Conservation (phyloP, 2,329 filamentous ascomycete species). For the Coniochaeta pulveracea region DNA sequence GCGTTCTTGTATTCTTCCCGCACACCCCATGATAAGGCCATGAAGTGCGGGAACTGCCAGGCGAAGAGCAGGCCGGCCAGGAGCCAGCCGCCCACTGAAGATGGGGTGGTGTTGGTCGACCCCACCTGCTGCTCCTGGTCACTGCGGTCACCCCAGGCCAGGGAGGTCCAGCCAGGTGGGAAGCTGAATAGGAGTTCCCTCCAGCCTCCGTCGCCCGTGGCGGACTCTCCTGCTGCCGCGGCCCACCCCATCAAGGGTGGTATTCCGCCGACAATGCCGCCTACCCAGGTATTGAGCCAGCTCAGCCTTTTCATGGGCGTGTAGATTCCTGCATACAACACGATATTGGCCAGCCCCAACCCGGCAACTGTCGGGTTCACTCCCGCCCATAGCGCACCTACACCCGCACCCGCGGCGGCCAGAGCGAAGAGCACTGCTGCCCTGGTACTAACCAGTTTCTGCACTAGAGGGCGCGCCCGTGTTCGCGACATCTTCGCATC, state of each 20-base stretch:
- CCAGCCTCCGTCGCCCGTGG: conserved; percentile 65
- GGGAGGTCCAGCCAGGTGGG: background rate
- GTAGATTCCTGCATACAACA: conserved; percentile 83
- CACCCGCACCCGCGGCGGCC: conserved; percentile 57
- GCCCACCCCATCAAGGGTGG: conserved; percentile 98
- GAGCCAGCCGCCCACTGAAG: conserved; percentile 71
- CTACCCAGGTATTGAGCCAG: conserved; percentile 87
- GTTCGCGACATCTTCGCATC: conserved; percentile 94
- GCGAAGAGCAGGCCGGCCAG: conserved; percentile 75
- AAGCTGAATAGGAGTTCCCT: conserved; percentile 56
- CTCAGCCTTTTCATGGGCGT: conserved; percentile 85
- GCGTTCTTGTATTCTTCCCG: conserved; percentile 75
- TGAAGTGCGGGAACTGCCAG: conserved; percentile 99
- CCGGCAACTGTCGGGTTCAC: conserved; percentile 90
- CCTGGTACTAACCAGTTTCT: conserved; percentile 61
- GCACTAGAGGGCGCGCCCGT: conserved; percentile 77
- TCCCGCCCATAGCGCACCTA: conserved; percentile 68
- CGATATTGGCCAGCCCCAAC: conserved; percentile 74
- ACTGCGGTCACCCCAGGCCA: background rate
- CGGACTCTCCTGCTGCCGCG: conserved; percentile 80
- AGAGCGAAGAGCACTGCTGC: conserved; percentile 70
- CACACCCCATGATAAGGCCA: conserved; percentile 81
- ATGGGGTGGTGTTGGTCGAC: conserved; percentile 1
- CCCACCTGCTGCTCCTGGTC: background rate
- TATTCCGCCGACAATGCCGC: conserved; percentile 84